Base-by-base conservation (phyloP, 805 yeast genomes). In the Cyberlindnera japonica region DNA sequence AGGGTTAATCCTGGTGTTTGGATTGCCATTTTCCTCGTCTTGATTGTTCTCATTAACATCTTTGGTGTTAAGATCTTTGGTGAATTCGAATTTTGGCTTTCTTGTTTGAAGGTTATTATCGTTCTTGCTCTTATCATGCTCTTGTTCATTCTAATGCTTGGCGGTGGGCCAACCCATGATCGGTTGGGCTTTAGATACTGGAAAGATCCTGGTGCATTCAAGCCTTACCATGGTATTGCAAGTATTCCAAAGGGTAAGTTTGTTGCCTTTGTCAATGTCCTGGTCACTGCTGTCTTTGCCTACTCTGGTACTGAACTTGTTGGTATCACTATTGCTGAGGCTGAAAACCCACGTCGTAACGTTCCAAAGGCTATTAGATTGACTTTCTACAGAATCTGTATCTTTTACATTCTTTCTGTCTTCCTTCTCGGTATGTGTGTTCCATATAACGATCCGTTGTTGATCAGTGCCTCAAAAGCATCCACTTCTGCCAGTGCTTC, bases 91-190 rank as follows among this genome's bases (percentile, higher is more conserved):
- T 75, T 76, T 38, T 55, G 74, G 36, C 63, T 75, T 28, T 68
- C 75, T 1, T 53, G 68, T 34, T 53, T 74, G 32, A 75, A 75
- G 52, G 72, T 76, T 16, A 71, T 53, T 69, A 82, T 79, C 79
- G 65, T 51, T 6, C 21, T 47, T 13, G 50, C 38, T 4, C 18
- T 47, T 16, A 47, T 47, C 20, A 3, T 47, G 85, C 44, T 82
- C 37, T 65, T 83, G 38, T 71, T 83, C 48, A 64, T 80, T 43
- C 74, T 84, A 45, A 81, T 83, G 64, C 66, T 79, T 41, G 95
- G 95, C 44, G 95, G 93, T 40, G 85, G 80, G 21, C 90, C 91
- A 48, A 69, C 71, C 31, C 81, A 80, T 53, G 88, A 83, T 51
- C 72, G 91, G 61, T 62, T 75, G 24, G 91, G 90, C 2, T 83